Percentiles rank a stretch among this genome's conserved stretches.
Evolutionary conservation across 2,329 filamentous ascomycete genomes (phyloP).

Genomic region (Dendryphion nanum): DNA sequence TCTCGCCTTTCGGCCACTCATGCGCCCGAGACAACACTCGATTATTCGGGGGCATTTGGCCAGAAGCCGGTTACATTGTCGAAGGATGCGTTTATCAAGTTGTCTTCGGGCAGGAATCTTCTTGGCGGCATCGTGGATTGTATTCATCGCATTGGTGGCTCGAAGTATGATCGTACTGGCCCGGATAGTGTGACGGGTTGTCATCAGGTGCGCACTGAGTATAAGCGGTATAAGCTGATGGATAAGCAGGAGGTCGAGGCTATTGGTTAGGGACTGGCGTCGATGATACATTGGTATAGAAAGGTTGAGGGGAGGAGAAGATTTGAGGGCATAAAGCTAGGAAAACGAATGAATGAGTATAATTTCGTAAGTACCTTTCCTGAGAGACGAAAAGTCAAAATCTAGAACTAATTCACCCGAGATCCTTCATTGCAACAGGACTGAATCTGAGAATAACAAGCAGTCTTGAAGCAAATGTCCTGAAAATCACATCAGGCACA

Average conservation of each 20-base stretch:
- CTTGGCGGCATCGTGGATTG: conserved; percentile 9
- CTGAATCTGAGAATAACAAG: too few relatives aligned
- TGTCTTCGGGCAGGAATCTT: conserved; percentile 3
- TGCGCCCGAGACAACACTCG: conserved; percentile 6
- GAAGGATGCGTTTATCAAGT: conserved; percentile 4
- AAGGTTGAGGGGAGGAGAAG: conserved; percentile 7
- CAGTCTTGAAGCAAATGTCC: too few relatives aligned
- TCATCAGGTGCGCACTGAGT: conserved; percentile 11
- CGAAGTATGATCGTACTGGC: conserved; percentile 8
- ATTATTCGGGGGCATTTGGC: conserved; percentile 9
- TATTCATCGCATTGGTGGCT: conserved; percentile 9
- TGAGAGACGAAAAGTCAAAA: too few relatives aligned
- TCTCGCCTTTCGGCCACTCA: conserved; percentile 5
- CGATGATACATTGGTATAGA: conserved; percentile 9
- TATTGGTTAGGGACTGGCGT: conserved; percentile 6
- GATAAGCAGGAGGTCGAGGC: conserved; percentile 10
- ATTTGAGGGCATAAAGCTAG: conserved; percentile 5
- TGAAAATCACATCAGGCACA: too few relatives aligned
- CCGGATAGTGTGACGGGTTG: conserved; percentile 6
- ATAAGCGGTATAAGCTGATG: conserved; percentile 7
- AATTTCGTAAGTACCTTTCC: conserved; percentile 9
- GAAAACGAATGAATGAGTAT: conserved; percentile 8
- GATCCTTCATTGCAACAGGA: too few relatives aligned
- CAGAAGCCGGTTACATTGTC: conserved; percentile 6
- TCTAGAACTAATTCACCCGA: too few relatives aligned